Evolutionary conservation across 1,284 basidiomycete species (phyloP), one percentile per base, ranked within the genome.

Genomic region (Puccinia brachypodii): DNA sequence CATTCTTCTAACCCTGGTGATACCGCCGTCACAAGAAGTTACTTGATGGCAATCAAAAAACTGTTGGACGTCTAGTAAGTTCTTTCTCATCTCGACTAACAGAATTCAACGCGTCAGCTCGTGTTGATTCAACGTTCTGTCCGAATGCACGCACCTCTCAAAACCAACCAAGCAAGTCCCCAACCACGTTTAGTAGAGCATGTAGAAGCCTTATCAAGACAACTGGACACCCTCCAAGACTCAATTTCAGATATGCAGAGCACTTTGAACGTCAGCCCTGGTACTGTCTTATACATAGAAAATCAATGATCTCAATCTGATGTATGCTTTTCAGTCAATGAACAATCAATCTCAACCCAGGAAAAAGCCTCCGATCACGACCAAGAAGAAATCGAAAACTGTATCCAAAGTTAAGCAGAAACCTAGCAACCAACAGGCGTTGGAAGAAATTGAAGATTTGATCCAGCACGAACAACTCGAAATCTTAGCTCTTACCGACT

Each of bases 171-270:
- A n/a, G n/a, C 11, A 40, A 81, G 80, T 76, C 80, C 80, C 58
- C 58, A 66, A 64, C 80, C 80, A 36, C 71, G 80, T 42, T 44
- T 81, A n/a, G 73, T 40, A 40, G 80, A 81, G n/a, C 80, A 81
- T 56, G 80, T 81, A 2, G 36, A 75, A 53, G 72, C 60, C 28
- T 40, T 81, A 42, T 64, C 72, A 2, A 66, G 80, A 76, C 80
- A 81, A 42, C 33, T 81, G 19, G 64, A 81, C 2, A 75, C 80
- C 25, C 53, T 81, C 31, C 72, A 81, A 81, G 31, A 28, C n/a
- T 81, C 80, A 0, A 81, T 81, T 42, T 38, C 64, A 38, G 80
- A 66, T 28, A 33, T 81, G 33, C 80, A 81, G 53, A 71, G n/a
- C 2, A 66, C 58, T 13, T 76, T 76, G 62, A 56, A 69, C 66